phyloP scores from a whole-genome alignment of 768 basidiomycete genomes.

The Trametes cingulata region DNA sequence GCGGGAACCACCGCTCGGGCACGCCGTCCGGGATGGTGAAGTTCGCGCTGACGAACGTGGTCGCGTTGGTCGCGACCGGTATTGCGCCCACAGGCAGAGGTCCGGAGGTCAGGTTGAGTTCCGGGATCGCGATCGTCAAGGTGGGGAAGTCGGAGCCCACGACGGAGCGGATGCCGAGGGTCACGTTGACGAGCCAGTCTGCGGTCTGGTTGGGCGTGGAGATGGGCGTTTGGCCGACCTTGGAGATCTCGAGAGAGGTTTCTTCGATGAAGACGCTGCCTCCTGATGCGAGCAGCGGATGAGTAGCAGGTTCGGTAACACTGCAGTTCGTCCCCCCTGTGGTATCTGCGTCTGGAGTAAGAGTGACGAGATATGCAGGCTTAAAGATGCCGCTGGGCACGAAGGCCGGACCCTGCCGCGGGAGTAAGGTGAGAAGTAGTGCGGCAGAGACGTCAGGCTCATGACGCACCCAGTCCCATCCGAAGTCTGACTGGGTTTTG shows the following conservation, averaged over 20 bases:
- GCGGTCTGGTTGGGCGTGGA: slow-evolving; percentile 45
- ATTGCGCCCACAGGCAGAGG: slow-evolving; percentile 32
- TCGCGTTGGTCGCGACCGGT: slow-evolving; percentile 29
- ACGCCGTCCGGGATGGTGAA: slow-evolving; percentile 49
- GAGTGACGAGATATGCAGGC: slow-evolving; percentile 52
- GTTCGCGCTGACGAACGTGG: slow-evolving; percentile 43
- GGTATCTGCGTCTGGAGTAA: slow-evolving; percentile 26
- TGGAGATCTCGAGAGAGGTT: slow-evolving; percentile 55
- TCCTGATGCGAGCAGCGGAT: slow-evolving; percentile 27
- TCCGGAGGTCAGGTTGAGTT: slow-evolving; percentile 43
- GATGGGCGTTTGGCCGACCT: slow-evolving; percentile 47
- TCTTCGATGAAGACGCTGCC: slow-evolving; percentile 49
- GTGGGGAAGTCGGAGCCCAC: slow-evolving; percentile 35
- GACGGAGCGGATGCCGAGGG: slow-evolving; percentile 49
- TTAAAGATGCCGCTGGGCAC: slow-evolving; percentile 56
- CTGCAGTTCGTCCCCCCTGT: not conserved
- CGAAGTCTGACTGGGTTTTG: slow-evolving; percentile 56
- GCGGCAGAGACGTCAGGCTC: too few relatives aligned
- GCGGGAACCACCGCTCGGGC: slow-evolving; percentile 55
- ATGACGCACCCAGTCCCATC: slow-evolving; percentile 58
- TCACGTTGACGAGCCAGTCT: slow-evolving; percentile 58
- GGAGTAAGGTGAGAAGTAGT: not conserved
- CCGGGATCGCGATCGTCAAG: slow-evolving; percentile 47
- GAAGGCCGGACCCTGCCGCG: slow-evolving; percentile 58
- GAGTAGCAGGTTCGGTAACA: slow-evolving; percentile 16